phyloP scores from a whole-genome alignment of 768 basidiomycete species.

The Xerocomellus amylosporus region DNA sequence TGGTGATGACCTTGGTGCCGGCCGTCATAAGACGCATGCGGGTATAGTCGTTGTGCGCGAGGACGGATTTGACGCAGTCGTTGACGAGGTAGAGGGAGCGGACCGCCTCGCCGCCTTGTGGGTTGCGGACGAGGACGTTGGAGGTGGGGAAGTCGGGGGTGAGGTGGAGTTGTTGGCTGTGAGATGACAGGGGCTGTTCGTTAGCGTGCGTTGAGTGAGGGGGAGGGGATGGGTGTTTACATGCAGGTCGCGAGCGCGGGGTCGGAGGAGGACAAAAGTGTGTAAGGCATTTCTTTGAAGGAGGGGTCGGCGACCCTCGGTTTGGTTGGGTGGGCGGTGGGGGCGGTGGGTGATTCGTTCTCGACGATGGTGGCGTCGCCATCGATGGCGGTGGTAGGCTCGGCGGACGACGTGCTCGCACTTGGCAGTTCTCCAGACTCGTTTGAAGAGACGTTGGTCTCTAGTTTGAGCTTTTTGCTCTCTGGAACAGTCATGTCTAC shows the following conservation, averaged over 20 bases:
- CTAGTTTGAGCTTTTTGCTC: conserved; percentile 50
- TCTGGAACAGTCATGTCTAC: conserved; percentile 39
- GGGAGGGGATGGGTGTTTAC: conserved; percentile 42
- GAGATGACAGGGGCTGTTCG: background rate
- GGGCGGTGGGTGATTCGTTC: background rate
- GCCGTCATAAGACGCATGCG: conserved; percentile 84
- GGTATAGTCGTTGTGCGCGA: conserved; percentile 77
- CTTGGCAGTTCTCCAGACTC: conserved; percentile 3
- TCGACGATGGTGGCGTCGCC: background rate
- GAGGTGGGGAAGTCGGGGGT: conserved; percentile 64
- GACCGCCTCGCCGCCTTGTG: conserved; percentile 55
- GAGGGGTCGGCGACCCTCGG: conserved; percentile 30
- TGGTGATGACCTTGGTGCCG: conserved; percentile 91
- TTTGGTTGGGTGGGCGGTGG: background rate
- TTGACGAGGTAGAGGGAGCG: conserved; percentile 89
- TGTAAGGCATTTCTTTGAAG: conserved; percentile 92
- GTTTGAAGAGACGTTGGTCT: conserved; percentile 16
- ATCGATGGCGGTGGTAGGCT: conserved; percentile 1
- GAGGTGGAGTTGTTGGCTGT: conserved; percentile 72
- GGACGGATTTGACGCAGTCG: conserved; percentile 75
- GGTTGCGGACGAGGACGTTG: conserved; percentile 86
- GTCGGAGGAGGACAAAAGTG: conserved; percentile 70
- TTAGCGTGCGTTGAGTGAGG: background rate
- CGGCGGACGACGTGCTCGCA: conserved; percentile 4
- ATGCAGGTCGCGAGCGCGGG: conserved; percentile 68